Conservation (phyloP, 1,284 basidiomycete species). For the Cutaneotrichosporon sp. region DNA sequence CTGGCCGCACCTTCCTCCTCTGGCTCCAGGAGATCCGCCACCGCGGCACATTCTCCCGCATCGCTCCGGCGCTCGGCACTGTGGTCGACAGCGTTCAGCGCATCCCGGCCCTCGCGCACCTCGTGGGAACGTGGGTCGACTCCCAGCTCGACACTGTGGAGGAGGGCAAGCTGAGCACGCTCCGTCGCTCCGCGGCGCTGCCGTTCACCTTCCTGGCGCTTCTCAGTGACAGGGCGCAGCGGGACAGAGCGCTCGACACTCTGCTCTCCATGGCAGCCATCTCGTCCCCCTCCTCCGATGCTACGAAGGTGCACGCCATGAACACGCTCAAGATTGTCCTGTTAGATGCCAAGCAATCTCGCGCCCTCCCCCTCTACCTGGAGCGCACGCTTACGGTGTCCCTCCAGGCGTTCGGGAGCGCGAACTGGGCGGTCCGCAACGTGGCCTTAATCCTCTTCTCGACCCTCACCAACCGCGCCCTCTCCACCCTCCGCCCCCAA, state of each 20-base stretch:
- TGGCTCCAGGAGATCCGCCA: slow-evolving; percentile 54
- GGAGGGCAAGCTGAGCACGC: slow-evolving; percentile 44
- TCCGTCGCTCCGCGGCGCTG: slow-evolving; percentile 51
- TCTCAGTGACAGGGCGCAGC: slow-evolving; percentile 38
- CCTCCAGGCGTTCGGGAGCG: slow-evolving; percentile 40
- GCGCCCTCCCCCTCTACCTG: slow-evolving; percentile 40
- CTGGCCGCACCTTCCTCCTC: slow-evolving; percentile 39
- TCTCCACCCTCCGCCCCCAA: slow-evolving; percentile 35
- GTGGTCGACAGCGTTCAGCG: slow-evolving; percentile 40
- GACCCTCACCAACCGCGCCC: slow-evolving; percentile 44
- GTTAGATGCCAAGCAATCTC: slow-evolving; percentile 47
- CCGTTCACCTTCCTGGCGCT: slow-evolving; percentile 49
- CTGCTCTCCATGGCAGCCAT: slow-evolving; percentile 41
- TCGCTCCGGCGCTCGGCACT: slow-evolving; percentile 41
- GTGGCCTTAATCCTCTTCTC: slow-evolving; percentile 52
- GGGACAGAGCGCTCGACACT: slow-evolving; percentile 33
- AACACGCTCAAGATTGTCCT: slow-evolving; percentile 52
- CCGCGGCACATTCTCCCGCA: slow-evolving; percentile 50
- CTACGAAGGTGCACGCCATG: slow-evolving; percentile 52
- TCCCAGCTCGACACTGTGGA: slow-evolving; percentile 47
- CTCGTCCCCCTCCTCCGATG: slow-evolving; percentile 35
- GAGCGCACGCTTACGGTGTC: slow-evolving; percentile 46
- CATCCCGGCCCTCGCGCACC: slow-evolving; percentile 17
- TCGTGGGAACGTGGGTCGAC: slow-evolving; percentile 43
- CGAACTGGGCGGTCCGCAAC: slow-evolving; percentile 54